Conservation (phyloP, 257 asterid genomes). For the Ilex aquifolium region DNA sequence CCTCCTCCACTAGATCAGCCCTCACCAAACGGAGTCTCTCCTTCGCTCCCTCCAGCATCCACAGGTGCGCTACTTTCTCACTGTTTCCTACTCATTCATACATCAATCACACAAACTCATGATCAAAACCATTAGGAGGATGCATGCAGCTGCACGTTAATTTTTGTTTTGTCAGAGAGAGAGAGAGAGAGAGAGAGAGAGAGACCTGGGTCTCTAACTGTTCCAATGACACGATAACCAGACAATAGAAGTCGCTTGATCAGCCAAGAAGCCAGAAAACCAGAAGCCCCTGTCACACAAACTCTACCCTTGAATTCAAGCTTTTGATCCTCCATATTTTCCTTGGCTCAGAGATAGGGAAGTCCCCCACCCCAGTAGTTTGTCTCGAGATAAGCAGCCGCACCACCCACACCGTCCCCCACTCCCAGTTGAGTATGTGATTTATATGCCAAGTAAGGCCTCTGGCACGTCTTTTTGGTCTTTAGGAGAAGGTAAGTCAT, state of each 20-base stretch:
- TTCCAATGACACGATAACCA: constrained; percentile 69
- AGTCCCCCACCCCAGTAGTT: too few relatives aligned
- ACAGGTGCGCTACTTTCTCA: constrained; percentile 64
- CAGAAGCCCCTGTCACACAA: constrained; percentile 91
- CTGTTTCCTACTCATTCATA: constrained; percentile 33
- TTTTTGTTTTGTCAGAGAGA: too few relatives aligned
- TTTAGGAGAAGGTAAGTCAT: constrained; percentile 30
- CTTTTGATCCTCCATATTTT: constrained; percentile 20
- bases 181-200: background rate
- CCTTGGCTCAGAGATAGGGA: background rate
- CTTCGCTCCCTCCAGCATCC: constrained; percentile 70
- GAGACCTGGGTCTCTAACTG: constrained; percentile 85
- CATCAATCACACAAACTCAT: background rate
- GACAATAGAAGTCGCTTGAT: constrained; percentile 70
- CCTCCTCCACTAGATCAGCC: constrained; percentile 62
- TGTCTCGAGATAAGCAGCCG: too few relatives aligned
- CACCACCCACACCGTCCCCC: too few relatives aligned
- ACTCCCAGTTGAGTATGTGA: background rate
- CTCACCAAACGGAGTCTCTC: constrained; percentile 60
- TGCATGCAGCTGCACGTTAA: too few relatives aligned
- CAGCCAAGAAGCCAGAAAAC: constrained; percentile 85
- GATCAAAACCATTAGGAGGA: too few relatives aligned
- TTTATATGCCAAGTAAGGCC: constrained; percentile 10
- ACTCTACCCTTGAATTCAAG: constrained; percentile 43
- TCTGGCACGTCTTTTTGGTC: background rate